Evolutionary conservation across 257 asterid species (phyloP).

Genomic region (Anisodus tanguticus): DNA sequence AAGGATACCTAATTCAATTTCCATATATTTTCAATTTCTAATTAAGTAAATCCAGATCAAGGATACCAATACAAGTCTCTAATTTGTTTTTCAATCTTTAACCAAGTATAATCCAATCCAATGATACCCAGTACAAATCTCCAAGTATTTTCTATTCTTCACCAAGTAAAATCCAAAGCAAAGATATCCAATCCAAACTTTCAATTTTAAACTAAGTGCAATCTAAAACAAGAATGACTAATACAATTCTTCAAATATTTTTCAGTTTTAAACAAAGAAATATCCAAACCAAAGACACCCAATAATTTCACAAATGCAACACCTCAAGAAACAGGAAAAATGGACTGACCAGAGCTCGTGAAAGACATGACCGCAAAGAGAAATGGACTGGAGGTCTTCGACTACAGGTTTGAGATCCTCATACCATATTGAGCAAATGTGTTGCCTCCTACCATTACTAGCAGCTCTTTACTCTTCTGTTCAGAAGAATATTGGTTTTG

Average conservation of each 20-base stretch:
- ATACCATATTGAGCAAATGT: slow-evolving; percentile 82
- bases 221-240: background rate
- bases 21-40: no score
- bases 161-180: no score
- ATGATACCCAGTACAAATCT: no score
- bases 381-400: slow-evolving; percentile 89
- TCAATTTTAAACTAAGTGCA: background rate
- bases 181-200: background rate
- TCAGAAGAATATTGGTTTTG: background rate
- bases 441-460: slow-evolving; percentile 49
- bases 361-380: slow-evolving; percentile 94
- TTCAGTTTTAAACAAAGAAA: background rate
- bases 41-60: no score
- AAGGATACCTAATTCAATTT: background rate
- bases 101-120: no score
- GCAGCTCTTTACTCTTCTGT: background rate
- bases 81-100: no score
- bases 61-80: no score
- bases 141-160: no score
- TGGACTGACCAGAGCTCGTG: slow-evolving; percentile 88
- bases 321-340: background rate
- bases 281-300: background rate
- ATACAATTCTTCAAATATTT: background rate
- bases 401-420: slow-evolving; percentile 90
- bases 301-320: background rate